These are phyloP conservation scores for Barbarea vulgaris DNA, from an alignment of 345 rosid genomes.

Conservation along the genomic window DNA sequence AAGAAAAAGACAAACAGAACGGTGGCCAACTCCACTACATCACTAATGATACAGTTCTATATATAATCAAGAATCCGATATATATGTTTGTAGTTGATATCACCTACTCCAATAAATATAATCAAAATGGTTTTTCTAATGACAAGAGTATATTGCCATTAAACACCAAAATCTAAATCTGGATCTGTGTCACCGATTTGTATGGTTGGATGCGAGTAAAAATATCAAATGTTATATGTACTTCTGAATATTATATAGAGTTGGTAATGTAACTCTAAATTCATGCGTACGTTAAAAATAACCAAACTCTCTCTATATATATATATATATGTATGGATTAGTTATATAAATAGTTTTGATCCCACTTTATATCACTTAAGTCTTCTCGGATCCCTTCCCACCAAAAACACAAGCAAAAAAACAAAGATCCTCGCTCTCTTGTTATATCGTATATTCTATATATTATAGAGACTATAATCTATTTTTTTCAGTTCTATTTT, in stretches of 20 bases:
- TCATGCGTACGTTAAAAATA: not conserved
- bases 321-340: conserved; percentile 20
- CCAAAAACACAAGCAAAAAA: conserved; percentile 35
- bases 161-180: conserved; percentile 42
- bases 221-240: not conserved
- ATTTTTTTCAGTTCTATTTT: not conserved
- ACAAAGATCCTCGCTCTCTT: conserved; percentile 28
- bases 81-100: conserved; percentile 24
- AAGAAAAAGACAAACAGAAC: conserved; percentile 14
- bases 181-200: conserved; percentile 42
- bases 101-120: conserved; percentile 30
- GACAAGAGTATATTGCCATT: conserved; percentile 15
- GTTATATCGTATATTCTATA: conserved; percentile 23
- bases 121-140: not conserved
- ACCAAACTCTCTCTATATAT: not conserved
- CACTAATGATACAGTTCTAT: not conserved
- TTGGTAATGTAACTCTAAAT: not conserved
- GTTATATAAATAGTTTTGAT: conserved; percentile 11
- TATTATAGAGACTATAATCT: conserved; percentile 13
- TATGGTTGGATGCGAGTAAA: conserved; percentile 24
- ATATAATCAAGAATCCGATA: conserved; percentile 5
- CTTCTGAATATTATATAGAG: not conserved
- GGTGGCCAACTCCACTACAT: conserved; percentile 38
- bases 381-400: conserved; percentile 39
- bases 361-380: conserved; percentile 18